phyloP scores from a whole-genome alignment of 2,329 filamentous ascomycete species.

The Fusarium lyarnte region DNA sequence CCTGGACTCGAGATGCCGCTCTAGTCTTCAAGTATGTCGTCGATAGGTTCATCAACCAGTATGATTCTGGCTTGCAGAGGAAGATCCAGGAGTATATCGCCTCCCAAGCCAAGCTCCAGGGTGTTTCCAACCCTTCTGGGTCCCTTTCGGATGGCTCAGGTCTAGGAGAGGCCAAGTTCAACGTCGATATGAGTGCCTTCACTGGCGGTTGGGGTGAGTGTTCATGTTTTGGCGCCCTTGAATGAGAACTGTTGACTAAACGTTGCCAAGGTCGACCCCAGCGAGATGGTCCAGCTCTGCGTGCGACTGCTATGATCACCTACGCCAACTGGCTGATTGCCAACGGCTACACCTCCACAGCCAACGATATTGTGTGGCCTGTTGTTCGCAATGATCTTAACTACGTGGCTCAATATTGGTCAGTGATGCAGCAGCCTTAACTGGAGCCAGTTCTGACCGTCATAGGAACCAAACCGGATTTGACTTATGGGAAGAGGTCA shows the following conservation, averaged over 20 bases:
- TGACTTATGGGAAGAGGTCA: constrained; percentile 87
- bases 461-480: constrained; percentile 67
- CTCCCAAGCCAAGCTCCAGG: constrained; percentile 73
- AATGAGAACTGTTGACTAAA: constrained; percentile 11
- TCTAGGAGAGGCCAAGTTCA: constrained; percentile 79
- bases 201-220: constrained; percentile 71
- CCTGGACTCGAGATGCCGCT: constrained; percentile 80
- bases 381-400: constrained; percentile 78
- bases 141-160: constrained; percentile 60
- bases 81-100: constrained; percentile 74
- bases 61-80: constrained; percentile 66
- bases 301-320: constrained; percentile 76
- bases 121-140: constrained; percentile 75
- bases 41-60: constrained; percentile 70
- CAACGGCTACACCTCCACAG: constrained; percentile 70
- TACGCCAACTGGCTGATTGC: constrained; percentile 78
- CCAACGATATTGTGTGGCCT: constrained; percentile 71
- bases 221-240: neutral
- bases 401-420: constrained; percentile 80
- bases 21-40: constrained; percentile 75
- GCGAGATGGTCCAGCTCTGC: constrained; percentile 79
- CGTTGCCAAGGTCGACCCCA: constrained; percentile 69
- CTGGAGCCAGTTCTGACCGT: neutral
- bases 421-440: neutral
- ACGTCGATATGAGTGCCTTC: constrained; percentile 70